Base-by-base conservation (phyloP, 768 basidiomycete species). In the Galerina marginata region DNA sequence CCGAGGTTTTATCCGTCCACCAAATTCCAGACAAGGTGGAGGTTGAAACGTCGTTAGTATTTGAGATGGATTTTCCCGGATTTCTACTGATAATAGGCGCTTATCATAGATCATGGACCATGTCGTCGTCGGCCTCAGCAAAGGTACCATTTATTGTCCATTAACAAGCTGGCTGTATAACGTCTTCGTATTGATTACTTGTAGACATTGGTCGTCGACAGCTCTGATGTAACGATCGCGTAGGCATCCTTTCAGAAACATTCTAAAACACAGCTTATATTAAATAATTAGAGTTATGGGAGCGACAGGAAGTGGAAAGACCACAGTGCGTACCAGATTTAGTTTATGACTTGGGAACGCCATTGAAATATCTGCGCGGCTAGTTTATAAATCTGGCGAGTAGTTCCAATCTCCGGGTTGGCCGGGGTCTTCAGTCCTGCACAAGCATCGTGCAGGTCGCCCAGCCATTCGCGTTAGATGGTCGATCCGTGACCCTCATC, bases 351-450 rank as follows among this genome's bases (percentile, higher is more conserved):
- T 20, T 11, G n/a, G 25, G 12, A 12, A 36, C 33, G 9, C 37
- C 40, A 48, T 12, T 47, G 37, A 2, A 26, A 37, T 14, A 25
- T 16, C 7, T 16, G 14, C 5, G 0, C n/a, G 15, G 29, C 9
- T 56, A 85, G 85, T 85, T 86, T 58, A 81, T 86, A 65, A 86
- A 86, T 61, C 62, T 75, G 9, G 73, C 77, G 47, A 85, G 83
- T 62, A 81, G 80, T 11, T 80, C 81, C 10, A 67, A 72, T 47
- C 65, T 86, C 14, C 71, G 72, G 10, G 77, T 86, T 9, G 82
- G 83, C 7, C 65, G 65, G 4, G 77, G 76, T 7, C 71, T 85
- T 25, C 69, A 78, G 54, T 86, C 85, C 9, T 85, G 82, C 62
- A 86, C 86, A 1, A 73, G 68, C 42, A 69, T 69, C 9, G 78